Evolutionary conservation across 305 asterid species (phyloP).

Genomic region (Fraxinus velutina): DNA sequence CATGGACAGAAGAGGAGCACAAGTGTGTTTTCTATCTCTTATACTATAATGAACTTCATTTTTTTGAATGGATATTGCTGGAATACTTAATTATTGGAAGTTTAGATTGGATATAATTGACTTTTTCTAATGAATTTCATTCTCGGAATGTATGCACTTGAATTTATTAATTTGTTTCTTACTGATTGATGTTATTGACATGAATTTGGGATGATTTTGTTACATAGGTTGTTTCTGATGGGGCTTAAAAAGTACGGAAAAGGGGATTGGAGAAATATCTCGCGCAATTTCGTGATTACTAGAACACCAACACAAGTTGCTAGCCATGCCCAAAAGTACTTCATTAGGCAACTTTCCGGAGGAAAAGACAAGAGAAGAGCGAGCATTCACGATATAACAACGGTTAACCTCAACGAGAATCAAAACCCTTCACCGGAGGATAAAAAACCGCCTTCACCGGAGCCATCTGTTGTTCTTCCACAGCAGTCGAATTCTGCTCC

Average conservation of each 20-base stretch:
- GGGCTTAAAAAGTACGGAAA: slow-evolving; percentile 91
- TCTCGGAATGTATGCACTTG: neutral
- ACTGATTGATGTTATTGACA: slow-evolving; percentile 4
- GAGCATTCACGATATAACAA: slow-evolving; percentile 93
- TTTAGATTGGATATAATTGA: neutral
- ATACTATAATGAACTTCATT: neutral
- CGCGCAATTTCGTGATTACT: slow-evolving; percentile 68
- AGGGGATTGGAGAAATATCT: slow-evolving; percentile 93
- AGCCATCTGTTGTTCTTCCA: slow-evolving; percentile 28
- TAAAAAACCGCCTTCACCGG: slow-evolving; percentile 43
- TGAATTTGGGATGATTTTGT: slow-evolving; percentile 16
- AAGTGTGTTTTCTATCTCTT: slow-evolving; percentile 42
- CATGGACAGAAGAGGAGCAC: slow-evolving; percentile 95
- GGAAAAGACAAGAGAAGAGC: slow-evolving; percentile 94
- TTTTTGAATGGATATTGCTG: neutral
- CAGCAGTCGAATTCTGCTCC: slow-evolving; percentile 32
- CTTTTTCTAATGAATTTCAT: slow-evolving; percentile 9
- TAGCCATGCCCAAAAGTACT: slow-evolving; percentile 92
- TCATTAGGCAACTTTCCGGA: slow-evolving; percentile 81
- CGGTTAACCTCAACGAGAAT: slow-evolving; percentile 55
- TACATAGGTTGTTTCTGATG: slow-evolving; percentile 68
- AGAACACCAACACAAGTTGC: slow-evolving; percentile 95
- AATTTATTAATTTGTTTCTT: neutral
- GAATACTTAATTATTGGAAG: neutral
- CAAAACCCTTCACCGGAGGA: slow-evolving; percentile 51